A percentile compares a stretch with the other conserved stretches of the same genome.
These are phyloP conservation scores for Sporobolomyces pararoseus DNA, from an alignment of 768 basidiomycete genomes.

Conservation along the genomic window DNA sequence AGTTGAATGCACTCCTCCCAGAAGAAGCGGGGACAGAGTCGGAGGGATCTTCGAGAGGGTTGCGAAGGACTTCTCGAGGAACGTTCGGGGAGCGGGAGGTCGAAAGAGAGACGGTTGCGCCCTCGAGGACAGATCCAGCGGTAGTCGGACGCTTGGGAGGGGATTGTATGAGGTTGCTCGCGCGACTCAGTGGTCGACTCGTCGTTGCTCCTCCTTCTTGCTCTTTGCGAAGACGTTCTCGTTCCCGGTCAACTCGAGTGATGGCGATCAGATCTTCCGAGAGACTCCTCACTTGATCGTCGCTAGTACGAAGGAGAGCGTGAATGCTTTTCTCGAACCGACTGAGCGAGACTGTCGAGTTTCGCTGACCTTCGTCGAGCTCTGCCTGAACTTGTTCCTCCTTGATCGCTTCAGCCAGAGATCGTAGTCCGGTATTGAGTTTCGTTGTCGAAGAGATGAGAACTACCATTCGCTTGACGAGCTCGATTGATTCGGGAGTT, in stretches of 20 bases:
- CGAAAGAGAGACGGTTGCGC: slow-evolving; percentile 30
- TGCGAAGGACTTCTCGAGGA: slow-evolving; percentile 12
- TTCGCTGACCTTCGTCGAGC: slow-evolving; percentile 25
- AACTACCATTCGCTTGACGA: slow-evolving; percentile 30
- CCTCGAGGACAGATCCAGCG: slow-evolving; percentile 1
- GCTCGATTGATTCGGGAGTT: slow-evolving; percentile 19
- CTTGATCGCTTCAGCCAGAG: background rate
- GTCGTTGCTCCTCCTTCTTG: background rate
- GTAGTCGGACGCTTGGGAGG: slow-evolving; percentile 28
- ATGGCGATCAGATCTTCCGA: slow-evolving; percentile 34
- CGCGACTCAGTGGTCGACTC: slow-evolving; percentile 20
- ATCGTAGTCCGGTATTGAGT: slow-evolving; percentile 34
- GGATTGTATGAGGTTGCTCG: slow-evolving; percentile 4
- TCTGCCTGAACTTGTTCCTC: slow-evolving; percentile 32
- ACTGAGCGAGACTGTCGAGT: background rate
- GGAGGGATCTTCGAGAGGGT: slow-evolving; percentile 17
- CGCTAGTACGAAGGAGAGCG: slow-evolving; percentile 29
- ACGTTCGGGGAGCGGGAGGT: slow-evolving; percentile 1
- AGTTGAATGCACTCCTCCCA: background rate
- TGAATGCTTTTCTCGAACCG: slow-evolving; percentile 34
- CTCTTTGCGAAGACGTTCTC: slow-evolving; percentile 13
- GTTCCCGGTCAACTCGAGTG: slow-evolving; percentile 28
- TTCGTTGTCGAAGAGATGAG: slow-evolving; percentile 31
- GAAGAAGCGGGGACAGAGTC: background rate
- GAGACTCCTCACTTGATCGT: slow-evolving; percentile 39